Evolutionary conservation across 2,329 filamentous ascomycete genomes (phyloP).

Genomic region (Rhinocladiella similis): DNA sequence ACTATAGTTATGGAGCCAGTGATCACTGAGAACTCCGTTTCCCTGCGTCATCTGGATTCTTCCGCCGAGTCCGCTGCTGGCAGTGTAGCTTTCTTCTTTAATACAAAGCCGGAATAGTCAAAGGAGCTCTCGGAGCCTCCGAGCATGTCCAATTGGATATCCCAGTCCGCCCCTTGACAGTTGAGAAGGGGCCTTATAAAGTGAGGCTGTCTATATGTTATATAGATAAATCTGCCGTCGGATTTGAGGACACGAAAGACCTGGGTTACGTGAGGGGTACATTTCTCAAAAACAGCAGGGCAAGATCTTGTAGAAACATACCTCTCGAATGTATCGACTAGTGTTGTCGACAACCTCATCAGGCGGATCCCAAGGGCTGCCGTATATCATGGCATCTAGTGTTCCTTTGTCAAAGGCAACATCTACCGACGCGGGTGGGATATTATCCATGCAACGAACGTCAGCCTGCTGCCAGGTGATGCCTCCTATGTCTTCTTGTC

Average conservation of each 20-base stretch:
- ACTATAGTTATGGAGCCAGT: no score
- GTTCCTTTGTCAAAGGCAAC: constrained; percentile 61
- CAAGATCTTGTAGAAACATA: constrained; percentile 32
- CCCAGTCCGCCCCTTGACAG: constrained; percentile 43
- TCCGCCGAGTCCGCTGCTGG: no score
- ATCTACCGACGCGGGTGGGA: constrained; percentile 48
- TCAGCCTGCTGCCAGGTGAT: constrained; percentile 56
- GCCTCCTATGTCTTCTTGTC: constrained; percentile 40
- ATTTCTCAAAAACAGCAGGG: no score
- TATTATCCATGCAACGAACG: constrained; percentile 50
- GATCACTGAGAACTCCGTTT: no score
- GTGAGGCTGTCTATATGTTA: constrained; percentile 57
- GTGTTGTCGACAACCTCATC: constrained; percentile 52
- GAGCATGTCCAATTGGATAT: constrained; percentile 46
- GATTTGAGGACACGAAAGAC: constrained; percentile 51
- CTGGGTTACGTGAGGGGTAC: no score
- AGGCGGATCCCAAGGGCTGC: constrained; percentile 55
- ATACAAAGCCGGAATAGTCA: constrained; percentile 51
- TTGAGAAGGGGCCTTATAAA: constrained; percentile 54
- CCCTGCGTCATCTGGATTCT: no score
- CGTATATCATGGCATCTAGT: constrained; percentile 57
- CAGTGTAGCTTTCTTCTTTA: no score
- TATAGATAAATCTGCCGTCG: constrained; percentile 52
- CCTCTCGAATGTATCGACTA: constrained; percentile 52
- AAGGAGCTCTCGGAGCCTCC: constrained; percentile 44